These are phyloP conservation scores for Microascus cirrosus DNA, from an alignment of 2,329 filamentous ascomycete genomes.

Conservation along the genomic window DNA sequence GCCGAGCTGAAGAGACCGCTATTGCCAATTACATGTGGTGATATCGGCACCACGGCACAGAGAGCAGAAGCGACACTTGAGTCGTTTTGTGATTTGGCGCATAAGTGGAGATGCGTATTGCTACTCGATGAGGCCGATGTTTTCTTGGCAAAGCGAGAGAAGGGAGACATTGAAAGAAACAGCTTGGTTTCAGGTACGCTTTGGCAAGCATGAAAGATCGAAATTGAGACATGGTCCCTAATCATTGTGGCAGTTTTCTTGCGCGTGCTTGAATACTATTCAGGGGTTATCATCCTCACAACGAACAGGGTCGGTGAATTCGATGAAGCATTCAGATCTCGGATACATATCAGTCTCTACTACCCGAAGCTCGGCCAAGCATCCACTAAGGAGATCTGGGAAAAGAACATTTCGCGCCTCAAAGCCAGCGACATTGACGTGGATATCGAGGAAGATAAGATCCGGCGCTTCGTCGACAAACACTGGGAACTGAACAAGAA, in stretches of 20 bases:
- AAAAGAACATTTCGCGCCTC: too few species aligned
- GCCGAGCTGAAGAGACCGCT: slow-evolving; percentile 14
- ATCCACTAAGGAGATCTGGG: too few species aligned
- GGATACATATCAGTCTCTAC: slow-evolving; percentile 24
- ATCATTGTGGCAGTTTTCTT: slow-evolving; percentile 20
- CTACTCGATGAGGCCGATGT: slow-evolving; percentile 10
- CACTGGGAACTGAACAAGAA: too few species aligned
- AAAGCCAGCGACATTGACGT: too few species aligned
- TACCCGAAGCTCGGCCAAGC: slow-evolving; percentile 20
- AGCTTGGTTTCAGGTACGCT: slow-evolving; percentile 13
- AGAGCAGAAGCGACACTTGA: slow-evolving; percentile 12
- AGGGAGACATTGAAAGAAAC: slow-evolving; percentile 12
- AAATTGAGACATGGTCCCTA: background rate
- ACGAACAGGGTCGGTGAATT: slow-evolving; percentile 31
- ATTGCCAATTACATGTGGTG: slow-evolving; percentile 15
- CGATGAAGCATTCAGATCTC: slow-evolving; percentile 31
- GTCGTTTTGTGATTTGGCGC: slow-evolving; percentile 11
- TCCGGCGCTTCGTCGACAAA: too few species aligned
- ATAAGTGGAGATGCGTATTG: slow-evolving; percentile 14
- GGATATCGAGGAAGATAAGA: too few species aligned
- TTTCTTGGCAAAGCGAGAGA: slow-evolving; percentile 9
- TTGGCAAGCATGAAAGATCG: background rate
- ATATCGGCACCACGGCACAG: slow-evolving; percentile 12
- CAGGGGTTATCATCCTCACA: slow-evolving; percentile 29
- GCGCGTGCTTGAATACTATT: slow-evolving; percentile 26